A percentile compares a stretch with the other conserved stretches of the same genome.
These are phyloP conservation scores for Alternaria sp. DNA, from an alignment of 2,329 filamentous ascomycete genomes.

Conservation along the genomic window DNA sequence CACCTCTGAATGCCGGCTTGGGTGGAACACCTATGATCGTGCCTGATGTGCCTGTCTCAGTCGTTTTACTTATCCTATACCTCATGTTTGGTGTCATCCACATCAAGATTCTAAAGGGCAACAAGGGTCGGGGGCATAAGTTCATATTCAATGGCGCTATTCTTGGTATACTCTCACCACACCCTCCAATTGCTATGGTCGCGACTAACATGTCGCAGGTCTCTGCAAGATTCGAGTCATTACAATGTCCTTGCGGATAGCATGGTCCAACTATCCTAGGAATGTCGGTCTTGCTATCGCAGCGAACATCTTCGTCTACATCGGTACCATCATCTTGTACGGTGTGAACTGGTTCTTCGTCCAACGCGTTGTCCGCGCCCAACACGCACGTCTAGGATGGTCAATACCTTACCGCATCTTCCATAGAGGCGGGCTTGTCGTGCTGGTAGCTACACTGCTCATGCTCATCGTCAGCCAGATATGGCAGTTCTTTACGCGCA, in stretches of 20 bases:
- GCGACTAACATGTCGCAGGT: constrained; percentile 36
- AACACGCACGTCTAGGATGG: constrained; percentile 77
- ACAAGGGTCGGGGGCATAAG: constrained; percentile 52
- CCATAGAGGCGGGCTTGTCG: constrained; percentile 58
- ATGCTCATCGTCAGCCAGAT: constrained; percentile 73
- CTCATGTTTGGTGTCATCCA: constrained; percentile 51
- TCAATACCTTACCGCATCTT: constrained; percentile 59
- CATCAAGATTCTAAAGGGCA: constrained; percentile 52
- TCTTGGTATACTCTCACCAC: constrained; percentile 43
- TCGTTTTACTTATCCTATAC: constrained; percentile 54
- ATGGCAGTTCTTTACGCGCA: constrained; percentile 72
- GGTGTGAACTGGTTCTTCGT: constrained; percentile 80
- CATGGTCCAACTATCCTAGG: constrained; percentile 42
- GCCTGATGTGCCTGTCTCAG: constrained; percentile 53
- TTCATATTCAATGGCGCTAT: constrained; percentile 55
- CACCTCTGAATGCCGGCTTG: constrained; percentile 36
- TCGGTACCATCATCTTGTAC: constrained; percentile 80
- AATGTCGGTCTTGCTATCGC: constrained; percentile 63
- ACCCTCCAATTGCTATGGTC: neutral
- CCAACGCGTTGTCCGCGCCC: constrained; percentile 77
- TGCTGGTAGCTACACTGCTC: constrained; percentile 68
- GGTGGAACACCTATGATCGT: constrained; percentile 40
- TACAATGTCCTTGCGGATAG: constrained; percentile 54
- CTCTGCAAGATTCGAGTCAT: constrained; percentile 56
- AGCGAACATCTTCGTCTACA: constrained; percentile 74